Base-by-base conservation (phyloP, 1,284 basidiomycete species). In the Cutaneotrichosporon spelunceum region DNA sequence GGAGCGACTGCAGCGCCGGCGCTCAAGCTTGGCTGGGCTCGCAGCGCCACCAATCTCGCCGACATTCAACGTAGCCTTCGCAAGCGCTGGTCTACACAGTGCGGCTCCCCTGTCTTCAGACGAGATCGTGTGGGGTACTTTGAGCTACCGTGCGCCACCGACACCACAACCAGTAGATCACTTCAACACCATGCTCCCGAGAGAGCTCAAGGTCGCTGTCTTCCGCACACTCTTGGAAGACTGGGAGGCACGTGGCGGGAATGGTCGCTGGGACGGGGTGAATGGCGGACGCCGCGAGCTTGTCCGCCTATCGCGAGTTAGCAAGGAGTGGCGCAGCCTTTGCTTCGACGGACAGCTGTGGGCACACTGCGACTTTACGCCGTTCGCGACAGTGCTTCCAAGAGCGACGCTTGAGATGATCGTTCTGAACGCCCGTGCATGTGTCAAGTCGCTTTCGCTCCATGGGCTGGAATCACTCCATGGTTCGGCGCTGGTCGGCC, bases 341-440 rank as follows among this genome's bases (percentile, higher is more conserved):
- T 87, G 88, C 50, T 86, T 89, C 66, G 93, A 96, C 73, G 93
- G 93, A 9, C 89, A 93, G 73, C 82, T 95, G 19, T 96, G 93
- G 93, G 73, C 81, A 29, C 68, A 83, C 54, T 77, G 91, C 42
- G 82, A 89, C 72, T 80, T 90, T 42, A 82, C 77, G 9, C 78
- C 84, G 4, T 87, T 88, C 75, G 83, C 86, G 19, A 78, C 81
- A 23, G 54, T 65, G 50, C 53, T 80, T 57, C 73, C 75, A 23
- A 71, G 74, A 2, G 70, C 68, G 19, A 74, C 72, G 4, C 55
- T 71, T 39, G 59, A 59, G 27, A 57, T 67, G 45, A 72, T 78
- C 13, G 70, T 75, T 19, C 6, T 33, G 5, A 60, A 66, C 10
- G 56, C 86, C 3, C 87, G 88, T 1, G 80, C 87, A 1, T 94